Conservation (phyloP, 768 basidiomycete genomes). For the Austroboletus eburneus region DNA sequence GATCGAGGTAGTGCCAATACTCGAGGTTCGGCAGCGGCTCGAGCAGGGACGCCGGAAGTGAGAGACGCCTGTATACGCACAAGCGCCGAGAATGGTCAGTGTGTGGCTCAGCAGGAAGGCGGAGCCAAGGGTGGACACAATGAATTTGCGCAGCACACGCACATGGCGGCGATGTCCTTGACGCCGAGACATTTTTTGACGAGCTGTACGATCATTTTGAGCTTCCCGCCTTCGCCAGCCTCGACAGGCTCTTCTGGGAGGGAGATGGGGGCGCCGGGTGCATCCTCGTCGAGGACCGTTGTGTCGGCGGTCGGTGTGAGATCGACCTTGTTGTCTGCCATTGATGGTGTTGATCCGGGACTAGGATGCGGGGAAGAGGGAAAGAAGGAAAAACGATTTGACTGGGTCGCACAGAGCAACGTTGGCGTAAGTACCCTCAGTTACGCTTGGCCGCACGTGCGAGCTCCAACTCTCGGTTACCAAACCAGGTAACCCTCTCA, state of each 20-base stretch:
- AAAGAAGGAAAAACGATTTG: slow-evolving; percentile 1
- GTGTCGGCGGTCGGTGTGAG: slow-evolving; percentile 7
- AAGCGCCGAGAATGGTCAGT: slow-evolving; percentile 5
- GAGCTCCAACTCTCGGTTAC: too few species aligned
- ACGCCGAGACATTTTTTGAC: slow-evolving; percentile 90
- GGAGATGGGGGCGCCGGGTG: slow-evolving; percentile 54
- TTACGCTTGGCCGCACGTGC: too few species aligned
- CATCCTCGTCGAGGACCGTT: slow-evolving; percentile 42
- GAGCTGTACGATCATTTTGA: slow-evolving; percentile 90
- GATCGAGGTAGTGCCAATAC: slow-evolving; percentile 92
- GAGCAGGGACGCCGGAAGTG: slow-evolving; percentile 86
- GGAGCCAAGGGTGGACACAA: not conserved
- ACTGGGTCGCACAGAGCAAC: too few species aligned
- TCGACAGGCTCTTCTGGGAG: slow-evolving; percentile 72
- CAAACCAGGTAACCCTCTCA: too few species aligned
- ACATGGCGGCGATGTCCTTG: slow-evolving; percentile 95
- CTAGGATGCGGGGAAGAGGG: not conserved
- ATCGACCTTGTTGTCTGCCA: slow-evolving; percentile 18
- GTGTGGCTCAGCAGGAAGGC: slow-evolving; percentile 10
- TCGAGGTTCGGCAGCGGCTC: slow-evolving; percentile 96
- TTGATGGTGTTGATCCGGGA: slow-evolving; percentile 1
- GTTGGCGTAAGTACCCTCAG: too few species aligned
- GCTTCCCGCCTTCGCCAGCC: slow-evolving; percentile 80
- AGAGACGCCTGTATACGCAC: slow-evolving; percentile 64
- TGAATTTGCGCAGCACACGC: slow-evolving; percentile 27